These are phyloP conservation scores for Penicillium nucicola DNA, from an alignment of 495 filamentous ascomycete species.

Conservation along the genomic window DNA sequence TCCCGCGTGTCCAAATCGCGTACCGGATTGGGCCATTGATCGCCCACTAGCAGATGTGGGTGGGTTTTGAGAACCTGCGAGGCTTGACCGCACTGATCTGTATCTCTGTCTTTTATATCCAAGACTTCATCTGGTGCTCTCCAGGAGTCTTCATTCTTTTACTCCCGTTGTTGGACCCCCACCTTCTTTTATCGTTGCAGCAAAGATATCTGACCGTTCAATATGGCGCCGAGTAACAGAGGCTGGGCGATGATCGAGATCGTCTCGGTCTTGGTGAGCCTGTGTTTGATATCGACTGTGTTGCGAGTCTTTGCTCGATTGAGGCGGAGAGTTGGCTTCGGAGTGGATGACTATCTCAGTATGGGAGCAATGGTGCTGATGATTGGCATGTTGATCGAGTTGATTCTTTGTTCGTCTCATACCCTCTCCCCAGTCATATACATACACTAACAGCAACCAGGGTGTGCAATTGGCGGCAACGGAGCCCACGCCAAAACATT, in stretches of 20 bases:
- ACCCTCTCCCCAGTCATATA: background rate
- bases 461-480: constrained; percentile 38
- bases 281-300: constrained; percentile 34
- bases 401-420: constrained; percentile 27
- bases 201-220: constrained; percentile 18
- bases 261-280: constrained; percentile 32
- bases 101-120: constrained; percentile 8
- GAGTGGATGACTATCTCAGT: constrained; percentile 42
- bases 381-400: constrained; percentile 34
- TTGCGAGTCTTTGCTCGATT: constrained; percentile 38
- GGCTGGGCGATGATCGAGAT: constrained; percentile 36
- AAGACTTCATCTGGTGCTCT: constrained; percentile 14
- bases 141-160: constrained; percentile 8
- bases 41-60: constrained; percentile 5
- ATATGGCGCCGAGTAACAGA: constrained; percentile 30
- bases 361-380: constrained; percentile 29
- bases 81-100: background rate
- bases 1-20: background rate
- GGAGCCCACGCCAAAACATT: constrained; percentile 26
- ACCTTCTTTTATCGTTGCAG: constrained; percentile 1
- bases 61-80: background rate
- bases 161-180: background rate
- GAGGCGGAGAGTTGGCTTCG: constrained; percentile 34
- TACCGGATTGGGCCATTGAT: background rate
- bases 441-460: constrained; percentile 16